A percentile compares a stretch with the other conserved stretches of the same genome.
phyloP scores from a whole-genome alignment of 352 stramenopile genomes.

The Pythium periplocum region DNA sequence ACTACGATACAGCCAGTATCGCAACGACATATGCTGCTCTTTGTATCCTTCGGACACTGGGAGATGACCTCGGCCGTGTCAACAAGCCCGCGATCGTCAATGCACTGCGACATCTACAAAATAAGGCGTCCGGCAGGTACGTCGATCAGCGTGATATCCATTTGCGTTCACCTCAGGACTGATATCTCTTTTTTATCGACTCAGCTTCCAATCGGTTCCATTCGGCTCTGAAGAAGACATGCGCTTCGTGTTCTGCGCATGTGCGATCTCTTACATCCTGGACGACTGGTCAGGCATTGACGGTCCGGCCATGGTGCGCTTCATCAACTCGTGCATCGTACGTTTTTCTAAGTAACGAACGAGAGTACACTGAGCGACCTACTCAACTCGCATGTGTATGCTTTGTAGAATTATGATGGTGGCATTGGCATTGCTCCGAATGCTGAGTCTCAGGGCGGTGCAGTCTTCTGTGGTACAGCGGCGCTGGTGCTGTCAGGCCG shows the following conservation, averaged over 20 bases:
- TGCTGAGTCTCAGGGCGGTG: conserved; percentile 71
- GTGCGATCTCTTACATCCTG: conserved; percentile 83
- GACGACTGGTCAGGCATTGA: conserved; percentile 84
- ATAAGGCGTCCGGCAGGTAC: conserved; percentile 65
- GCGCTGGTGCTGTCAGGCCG: conserved; percentile 64
- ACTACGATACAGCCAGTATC: conserved; percentile 84
- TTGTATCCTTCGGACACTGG: conserved; percentile 79
- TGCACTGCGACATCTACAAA: conserved; percentile 65
- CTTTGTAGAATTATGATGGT: conserved; percentile 67
- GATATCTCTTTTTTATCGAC: neutral
- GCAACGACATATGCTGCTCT: conserved; percentile 82
- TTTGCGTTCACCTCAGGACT: conserved; percentile 1
- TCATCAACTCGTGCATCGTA: conserved; percentile 80
- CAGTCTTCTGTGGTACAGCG: conserved; percentile 67
- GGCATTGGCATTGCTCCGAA: conserved; percentile 66
- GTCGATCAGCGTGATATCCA: neutral
- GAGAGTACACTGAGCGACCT: too few species aligned
- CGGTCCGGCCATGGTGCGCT: conserved; percentile 54
- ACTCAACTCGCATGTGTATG: conserved; percentile 11
- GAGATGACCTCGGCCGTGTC: conserved; percentile 73
- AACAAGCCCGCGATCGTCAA: conserved; percentile 64
- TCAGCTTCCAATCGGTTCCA: conserved; percentile 64
- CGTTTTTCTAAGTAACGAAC: conserved; percentile 8
- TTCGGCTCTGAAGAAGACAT: conserved; percentile 83
- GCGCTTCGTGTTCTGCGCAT: conserved; percentile 87